Conservation (phyloP, 148 eudicot species). For the Chenopodium formosanum region DNA sequence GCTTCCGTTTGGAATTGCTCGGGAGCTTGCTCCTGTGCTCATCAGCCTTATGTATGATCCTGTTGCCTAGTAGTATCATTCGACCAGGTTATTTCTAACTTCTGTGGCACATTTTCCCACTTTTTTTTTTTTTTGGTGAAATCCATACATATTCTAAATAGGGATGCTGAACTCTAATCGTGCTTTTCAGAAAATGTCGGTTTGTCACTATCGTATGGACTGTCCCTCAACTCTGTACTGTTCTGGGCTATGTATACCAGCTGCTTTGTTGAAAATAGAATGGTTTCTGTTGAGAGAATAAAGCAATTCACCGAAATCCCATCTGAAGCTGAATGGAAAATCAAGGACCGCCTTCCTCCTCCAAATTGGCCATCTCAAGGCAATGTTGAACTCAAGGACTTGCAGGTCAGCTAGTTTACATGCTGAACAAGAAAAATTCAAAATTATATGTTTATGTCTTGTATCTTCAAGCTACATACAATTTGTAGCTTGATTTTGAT, state of each 20-base stretch:
- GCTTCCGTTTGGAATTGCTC: constrained; percentile 81
- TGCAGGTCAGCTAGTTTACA: constrained; percentile 48
- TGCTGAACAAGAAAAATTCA: neutral
- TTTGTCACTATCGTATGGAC: constrained; percentile 79
- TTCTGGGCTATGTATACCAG: constrained; percentile 72
- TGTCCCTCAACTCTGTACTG: constrained; percentile 69
- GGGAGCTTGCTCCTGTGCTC: constrained; percentile 77
- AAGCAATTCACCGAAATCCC: constrained; percentile 76
- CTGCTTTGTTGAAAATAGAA: constrained; percentile 85
- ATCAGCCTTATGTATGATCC: constrained; percentile 76
- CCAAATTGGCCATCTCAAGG: constrained; percentile 79
- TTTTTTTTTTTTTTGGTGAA: neutral
- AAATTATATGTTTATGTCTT: neutral
- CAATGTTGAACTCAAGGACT: constrained; percentile 62
- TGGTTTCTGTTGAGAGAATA: constrained; percentile 97
- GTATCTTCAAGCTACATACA: neutral
- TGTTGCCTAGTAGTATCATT: constrained; percentile 78
- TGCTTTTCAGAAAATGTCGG: constrained; percentile 72
- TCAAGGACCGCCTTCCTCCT: constrained; percentile 65
- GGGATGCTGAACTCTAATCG: constrained; percentile 1
- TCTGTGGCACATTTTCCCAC: neutral
- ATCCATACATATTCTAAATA: neutral
- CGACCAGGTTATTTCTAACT: constrained; percentile 58
- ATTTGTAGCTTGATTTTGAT: neutral
- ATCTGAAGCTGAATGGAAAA: constrained; percentile 85